A percentile compares a stretch with the other conserved stretches of the same genome.
Conservation (phyloP, 306 rosid genomes). For the Boehmeria nivea region DNA sequence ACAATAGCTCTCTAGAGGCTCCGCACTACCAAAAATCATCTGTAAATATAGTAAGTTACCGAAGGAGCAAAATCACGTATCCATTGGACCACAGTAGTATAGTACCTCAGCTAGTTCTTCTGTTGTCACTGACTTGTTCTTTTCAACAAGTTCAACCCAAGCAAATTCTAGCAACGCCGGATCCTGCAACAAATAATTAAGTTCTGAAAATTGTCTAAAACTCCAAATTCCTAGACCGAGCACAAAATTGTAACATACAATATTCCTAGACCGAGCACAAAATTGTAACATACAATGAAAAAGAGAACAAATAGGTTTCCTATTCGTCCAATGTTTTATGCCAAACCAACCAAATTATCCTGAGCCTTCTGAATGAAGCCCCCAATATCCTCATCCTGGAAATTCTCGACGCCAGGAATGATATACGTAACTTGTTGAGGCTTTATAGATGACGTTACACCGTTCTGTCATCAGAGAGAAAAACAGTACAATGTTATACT, state of each 20-base stretch:
- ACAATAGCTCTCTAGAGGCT: conserved; percentile 88
- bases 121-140: conserved; percentile 65
- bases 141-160: conserved; percentile 91
- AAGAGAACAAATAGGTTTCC: background rate
- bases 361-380: conserved; percentile 61
- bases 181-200: conserved; percentile 55
- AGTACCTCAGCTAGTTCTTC: conserved; percentile 88
- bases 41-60: conserved; percentile 39
- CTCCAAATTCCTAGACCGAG: too few relatives aligned
- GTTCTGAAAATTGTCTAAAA: background rate
- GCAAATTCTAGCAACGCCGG: conserved; percentile 79
- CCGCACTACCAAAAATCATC: conserved; percentile 83
- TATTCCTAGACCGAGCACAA: too few relatives aligned
- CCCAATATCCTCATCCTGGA: conserved; percentile 59
- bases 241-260: background rate
- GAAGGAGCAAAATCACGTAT: conserved; percentile 20
- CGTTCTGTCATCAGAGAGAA: conserved; percentile 51
- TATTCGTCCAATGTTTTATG: conserved; percentile 17
- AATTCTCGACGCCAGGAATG: conserved; percentile 79
- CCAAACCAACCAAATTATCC: conserved; percentile 64
- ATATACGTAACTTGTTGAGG: conserved; percentile 91
- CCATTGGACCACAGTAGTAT: conserved; percentile 16
- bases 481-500: conserved; percentile 29
- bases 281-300: conserved; percentile 13
- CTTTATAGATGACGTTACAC: conserved; percentile 70